phyloP scores from a whole-genome alignment of 2,329 filamentous ascomycete genomes.

The Cercospora sesami region DNA sequence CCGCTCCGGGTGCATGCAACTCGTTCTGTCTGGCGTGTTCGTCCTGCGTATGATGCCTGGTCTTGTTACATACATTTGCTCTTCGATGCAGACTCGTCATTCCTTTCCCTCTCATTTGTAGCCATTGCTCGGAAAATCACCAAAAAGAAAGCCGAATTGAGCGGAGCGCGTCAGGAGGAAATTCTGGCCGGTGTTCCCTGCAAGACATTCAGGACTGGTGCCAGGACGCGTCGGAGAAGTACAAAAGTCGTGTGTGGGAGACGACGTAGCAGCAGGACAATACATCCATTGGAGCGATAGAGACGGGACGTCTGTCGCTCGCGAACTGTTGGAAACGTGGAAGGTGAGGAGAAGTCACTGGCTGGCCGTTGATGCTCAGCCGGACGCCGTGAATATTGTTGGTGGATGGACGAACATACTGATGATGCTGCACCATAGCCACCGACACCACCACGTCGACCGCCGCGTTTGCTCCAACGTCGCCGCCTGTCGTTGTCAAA shows the following conservation, averaged over 20 bases:
- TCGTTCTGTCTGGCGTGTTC: neutral
- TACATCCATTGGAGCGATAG: constrained; percentile 13
- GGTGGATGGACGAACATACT: constrained; percentile 8
- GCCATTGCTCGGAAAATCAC: constrained; percentile 8
- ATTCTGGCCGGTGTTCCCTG: constrained; percentile 4
- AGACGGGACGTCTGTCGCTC: constrained; percentile 20
- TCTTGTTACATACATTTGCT: constrained; percentile 8
- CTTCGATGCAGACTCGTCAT: constrained; percentile 14
- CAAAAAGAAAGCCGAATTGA: neutral
- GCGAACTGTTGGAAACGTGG: constrained; percentile 16
- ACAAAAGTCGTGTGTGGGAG: neutral
- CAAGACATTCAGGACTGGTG: neutral
- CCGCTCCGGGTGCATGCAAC: constrained; percentile 4
- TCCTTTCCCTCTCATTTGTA: constrained; percentile 21
- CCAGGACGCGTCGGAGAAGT: constrained; percentile 14
- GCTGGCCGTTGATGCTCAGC: neutral
- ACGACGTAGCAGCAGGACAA: neutral
- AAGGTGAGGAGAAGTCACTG: constrained; percentile 16
- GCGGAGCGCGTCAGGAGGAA: constrained; percentile 19
- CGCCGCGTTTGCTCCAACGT: constrained; percentile 20
- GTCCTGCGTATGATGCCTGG: constrained; percentile 10
- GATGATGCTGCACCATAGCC: constrained; percentile 14
- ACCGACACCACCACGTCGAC: constrained; percentile 20
- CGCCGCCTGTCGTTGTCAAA: constrained; percentile 26
- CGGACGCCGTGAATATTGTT: neutral